Base-by-base conservation (phyloP, 345 rosid genomes). In the Melaleuca quinquenervia region DNA sequence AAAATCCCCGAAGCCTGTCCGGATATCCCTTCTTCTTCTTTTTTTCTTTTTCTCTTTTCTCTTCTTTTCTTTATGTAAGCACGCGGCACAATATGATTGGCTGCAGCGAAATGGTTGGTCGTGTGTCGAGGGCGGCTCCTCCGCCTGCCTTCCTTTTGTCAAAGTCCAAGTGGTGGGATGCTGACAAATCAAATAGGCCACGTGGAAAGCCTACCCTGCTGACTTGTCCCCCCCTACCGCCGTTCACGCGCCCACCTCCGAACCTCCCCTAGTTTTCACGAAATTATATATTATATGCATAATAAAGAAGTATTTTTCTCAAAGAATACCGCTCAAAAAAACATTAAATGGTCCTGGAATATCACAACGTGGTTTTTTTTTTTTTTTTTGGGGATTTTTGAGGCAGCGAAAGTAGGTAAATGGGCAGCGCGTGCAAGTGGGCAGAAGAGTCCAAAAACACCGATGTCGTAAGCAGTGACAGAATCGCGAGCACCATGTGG, bases 381-480 rank as follows among this genome's bases (percentile, higher is more conserved):
- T n/a, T n/a, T n/a, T n/a, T n/a, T n/a, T n/a, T 41, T 41, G 41
- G 41, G 41, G 4, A 41, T 41, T 41, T 41, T 41, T 2, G 4
- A 4, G 41, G 41, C 4, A 41, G 2, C 4, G 41, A 2, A 41
- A 41, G 41, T 41, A 2, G 41, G 41, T 41, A 4, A 41, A 2
- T 41, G 41, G 41, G 41, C 41, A 41, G 41, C 41, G 41, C 41
- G n/a, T n/a, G 41, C 41, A 41, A 41, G 41, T 41, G 41, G 9
- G 82, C 91, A 78, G 95, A 50, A 87, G 85, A 29, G 92, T 94
- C 98, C 99, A 94, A 96, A 92, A 90, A 41, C 41, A 41, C 52
- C 84, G 60, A 82, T 88, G 91, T 60, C 93, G 98, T 91, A 97
- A 93, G 99, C 98, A 89, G 84, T 97, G 98, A 97, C 98, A 90